A percentile compares a stretch with the other conserved stretches of the same genome.
Evolutionary conservation across 2,329 filamentous ascomycete genomes (phyloP).

Genomic region (Berkeleyomyces rouxiae): DNA sequence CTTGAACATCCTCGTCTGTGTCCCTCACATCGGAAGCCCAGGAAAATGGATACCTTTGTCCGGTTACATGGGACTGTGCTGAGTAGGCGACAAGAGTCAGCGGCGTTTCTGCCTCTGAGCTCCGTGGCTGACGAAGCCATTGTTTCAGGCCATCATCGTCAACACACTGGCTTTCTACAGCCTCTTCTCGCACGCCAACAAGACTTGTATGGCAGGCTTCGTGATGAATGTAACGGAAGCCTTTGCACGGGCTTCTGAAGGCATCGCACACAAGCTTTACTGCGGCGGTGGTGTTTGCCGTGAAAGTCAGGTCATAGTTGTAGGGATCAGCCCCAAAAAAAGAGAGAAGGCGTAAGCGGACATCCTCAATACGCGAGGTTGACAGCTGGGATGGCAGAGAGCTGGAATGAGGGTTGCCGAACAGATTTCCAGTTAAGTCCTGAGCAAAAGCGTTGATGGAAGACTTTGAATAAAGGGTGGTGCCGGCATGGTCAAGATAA

Average conservation of each 20-base stretch:
- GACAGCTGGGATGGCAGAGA: slow-evolving; percentile 41
- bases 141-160: slow-evolving; percentile 34
- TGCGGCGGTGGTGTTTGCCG: slow-evolving; percentile 44
- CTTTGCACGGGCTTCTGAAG: slow-evolving; percentile 32
- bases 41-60: slow-evolving; percentile 39
- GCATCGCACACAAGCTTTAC: slow-evolving; percentile 44
- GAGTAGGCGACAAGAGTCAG: slow-evolving; percentile 43
- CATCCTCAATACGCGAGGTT: slow-evolving; percentile 38
- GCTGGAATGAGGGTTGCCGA: slow-evolving; percentile 52
- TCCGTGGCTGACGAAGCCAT: slow-evolving; percentile 23
- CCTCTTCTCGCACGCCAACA: slow-evolving; percentile 49
- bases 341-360: slow-evolving; percentile 34
- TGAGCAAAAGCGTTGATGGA: slow-evolving; percentile 37
- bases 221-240: slow-evolving; percentile 45
- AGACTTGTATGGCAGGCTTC: slow-evolving; percentile 45
- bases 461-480: slow-evolving; percentile 41
- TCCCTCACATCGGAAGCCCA: slow-evolving; percentile 32
- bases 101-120: slow-evolving; percentile 16
- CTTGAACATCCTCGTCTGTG: slow-evolving; percentile 14
- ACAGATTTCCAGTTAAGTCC: slow-evolving; percentile 40
- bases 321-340: slow-evolving; percentile 43
- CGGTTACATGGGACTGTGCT: slow-evolving; percentile 55
- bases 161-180: slow-evolving; percentile 40
- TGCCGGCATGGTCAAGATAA: slow-evolving; percentile 43
- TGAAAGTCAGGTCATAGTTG: slow-evolving; percentile 45